phyloP scores from a whole-genome alignment of 495 filamentous ascomycete species.

The Xylaria bambusicola region DNA sequence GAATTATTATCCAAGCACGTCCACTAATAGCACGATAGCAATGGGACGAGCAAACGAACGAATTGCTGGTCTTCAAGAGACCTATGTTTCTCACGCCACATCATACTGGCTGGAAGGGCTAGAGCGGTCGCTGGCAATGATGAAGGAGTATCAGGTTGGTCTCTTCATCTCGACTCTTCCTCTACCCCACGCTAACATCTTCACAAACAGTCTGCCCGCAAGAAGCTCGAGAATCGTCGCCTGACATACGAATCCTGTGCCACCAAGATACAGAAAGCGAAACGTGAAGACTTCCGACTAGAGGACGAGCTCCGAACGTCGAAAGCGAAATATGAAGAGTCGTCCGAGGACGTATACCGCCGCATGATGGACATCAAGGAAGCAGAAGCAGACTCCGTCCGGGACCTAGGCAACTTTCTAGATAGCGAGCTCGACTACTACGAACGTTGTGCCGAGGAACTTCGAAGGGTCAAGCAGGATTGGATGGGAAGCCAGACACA shows the following conservation, averaged over 20 bases:
- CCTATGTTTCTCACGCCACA: slow-evolving; percentile 78
- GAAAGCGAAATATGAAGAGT: slow-evolving; percentile 96
- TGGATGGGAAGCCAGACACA: slow-evolving; percentile 40
- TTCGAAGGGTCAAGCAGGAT: slow-evolving; percentile 51
- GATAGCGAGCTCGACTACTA: slow-evolving; percentile 92
- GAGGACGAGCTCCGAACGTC: slow-evolving; percentile 91
- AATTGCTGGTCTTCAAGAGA: slow-evolving; percentile 83
- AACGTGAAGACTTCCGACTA: slow-evolving; percentile 87
- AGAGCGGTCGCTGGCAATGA: slow-evolving; percentile 85
- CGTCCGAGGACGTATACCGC: slow-evolving; percentile 87
- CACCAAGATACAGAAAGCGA: slow-evolving; percentile 89
- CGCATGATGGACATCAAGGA: slow-evolving; percentile 98
- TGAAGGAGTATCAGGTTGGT: slow-evolving; percentile 91
- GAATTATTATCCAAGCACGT: not conserved
- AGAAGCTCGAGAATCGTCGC: slow-evolving; percentile 91
- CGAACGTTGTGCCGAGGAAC: slow-evolving; percentile 80
- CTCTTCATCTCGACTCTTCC: not conserved
- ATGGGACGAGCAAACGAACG: slow-evolving; percentile 87
- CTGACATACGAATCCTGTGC: slow-evolving; percentile 90
- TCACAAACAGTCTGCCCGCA: slow-evolving; percentile 67
- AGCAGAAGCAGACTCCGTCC: slow-evolving; percentile 79
- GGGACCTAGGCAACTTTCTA: slow-evolving; percentile 77
- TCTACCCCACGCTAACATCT: slow-evolving; percentile 20
- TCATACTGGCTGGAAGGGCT: slow-evolving; percentile 88
- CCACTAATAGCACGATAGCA: slow-evolving; percentile 42